A percentile compares a stretch with the other conserved stretches of the same genome.
Conservation (phyloP, 164 flowering plant species). For the Warburgia ugandensis region DNA sequence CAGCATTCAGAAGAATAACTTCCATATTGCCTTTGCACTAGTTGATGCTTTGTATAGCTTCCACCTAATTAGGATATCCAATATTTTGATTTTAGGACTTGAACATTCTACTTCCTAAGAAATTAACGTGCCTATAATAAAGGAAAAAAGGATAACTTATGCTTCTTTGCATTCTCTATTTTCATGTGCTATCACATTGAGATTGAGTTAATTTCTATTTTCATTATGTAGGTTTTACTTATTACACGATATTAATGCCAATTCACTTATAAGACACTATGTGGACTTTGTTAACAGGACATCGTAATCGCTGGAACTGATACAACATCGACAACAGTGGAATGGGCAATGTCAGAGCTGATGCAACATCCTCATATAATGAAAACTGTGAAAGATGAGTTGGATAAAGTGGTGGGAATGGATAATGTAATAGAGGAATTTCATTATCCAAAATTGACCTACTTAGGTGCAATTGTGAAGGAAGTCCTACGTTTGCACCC, state of each 20-base stretch:
- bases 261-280: no score
- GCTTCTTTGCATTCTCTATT: not conserved
- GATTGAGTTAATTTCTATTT: not conserved
- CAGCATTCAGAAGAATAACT: no score
- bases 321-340: constrained; percentile 1
- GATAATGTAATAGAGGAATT: not conserved
- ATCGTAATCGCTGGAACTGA: constrained; percentile 2
- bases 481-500: constrained; percentile 3
- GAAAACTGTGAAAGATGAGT: not conserved
- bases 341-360: constrained; percentile 8
- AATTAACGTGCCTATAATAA: no score
- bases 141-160: no score
- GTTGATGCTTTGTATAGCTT: no score
- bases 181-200: not conserved
- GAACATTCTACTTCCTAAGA: no score
- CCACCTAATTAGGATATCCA: no score
- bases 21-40: no score
- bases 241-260: no score
- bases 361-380: not conserved
- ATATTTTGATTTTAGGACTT: no score
- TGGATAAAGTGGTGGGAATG: not conserved
- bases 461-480: constrained; percentile 5
- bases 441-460: not conserved
- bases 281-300: not conserved
- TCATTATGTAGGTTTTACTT: no score